Evolutionary conservation across 805 yeast species (phyloP), one percentile per base, ranked within the genome.

Genomic region (Cyberlindnera maritima): DNA sequence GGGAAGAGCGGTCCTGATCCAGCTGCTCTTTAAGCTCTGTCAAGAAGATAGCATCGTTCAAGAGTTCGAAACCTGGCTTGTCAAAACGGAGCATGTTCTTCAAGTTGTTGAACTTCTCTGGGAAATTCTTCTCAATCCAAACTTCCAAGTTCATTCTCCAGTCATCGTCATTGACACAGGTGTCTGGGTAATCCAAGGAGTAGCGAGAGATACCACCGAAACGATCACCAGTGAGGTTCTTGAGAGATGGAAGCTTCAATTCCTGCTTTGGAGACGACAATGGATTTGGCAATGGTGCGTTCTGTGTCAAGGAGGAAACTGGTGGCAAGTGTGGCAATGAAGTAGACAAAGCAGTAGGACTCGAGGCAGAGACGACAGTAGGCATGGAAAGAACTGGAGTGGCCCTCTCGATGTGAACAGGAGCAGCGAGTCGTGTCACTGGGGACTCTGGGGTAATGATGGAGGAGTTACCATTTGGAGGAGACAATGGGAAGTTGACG

Each of bases 101-200:
- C 58, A 71, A 69, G 45, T 66, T 67, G 49, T 62, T 64, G 55
- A 69, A 68, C 28, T 63, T 62, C 49, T 66, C 66, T 20, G 68
- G 68, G 54, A 71, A 69, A 47, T 69, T 70, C 50, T 65, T 69
- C 43, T 70, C 69, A 33, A 74, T 59, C 63, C 72, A 68, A n/a
- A 62, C 54, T 34, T 67, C 69, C 45, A 71, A 61, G 51, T 67
- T 66, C 39, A 66, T 64, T 54, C 77, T 66, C 79, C 79, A 74
- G 52, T 69, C 73, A 25, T 65, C 66, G 50, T 72, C 72, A 48
- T 68, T 69, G 39, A 65, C 56, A 34, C 67, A 66, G 32, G 71
- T 62, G 38, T 66, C 66, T 48, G 64, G 64, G 41, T 58, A 60
- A 18, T 58, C 56, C 29, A 55, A 34, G 2, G 62, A 55, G 28